Conservation (phyloP, 2,329 filamentous ascomycete genomes). For the Colletotrichum paranaense region DNA sequence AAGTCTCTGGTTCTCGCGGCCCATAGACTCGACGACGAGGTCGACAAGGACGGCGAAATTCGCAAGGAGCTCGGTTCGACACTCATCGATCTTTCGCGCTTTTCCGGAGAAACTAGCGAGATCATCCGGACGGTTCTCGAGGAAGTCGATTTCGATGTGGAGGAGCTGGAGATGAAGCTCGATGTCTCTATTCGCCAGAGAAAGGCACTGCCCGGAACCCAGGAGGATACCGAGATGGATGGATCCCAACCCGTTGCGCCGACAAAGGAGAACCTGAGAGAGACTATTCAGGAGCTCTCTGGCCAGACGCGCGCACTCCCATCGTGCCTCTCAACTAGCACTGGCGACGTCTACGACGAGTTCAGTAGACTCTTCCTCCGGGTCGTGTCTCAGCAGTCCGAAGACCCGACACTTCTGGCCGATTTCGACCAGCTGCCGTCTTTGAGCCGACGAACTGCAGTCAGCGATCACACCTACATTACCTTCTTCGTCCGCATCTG, state of each 20-base stretch:
- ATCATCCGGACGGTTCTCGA: slow-evolving; percentile 76
- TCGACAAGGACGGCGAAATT: slow-evolving; percentile 65
- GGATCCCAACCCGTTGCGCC: slow-evolving; percentile 44
- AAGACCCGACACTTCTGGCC: slow-evolving; percentile 52
- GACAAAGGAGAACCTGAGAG: slow-evolving; percentile 50
- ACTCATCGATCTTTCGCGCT: slow-evolving; percentile 74
- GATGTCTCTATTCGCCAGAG: slow-evolving; percentile 74
- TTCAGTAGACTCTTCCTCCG: slow-evolving; percentile 69
- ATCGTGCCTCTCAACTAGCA: slow-evolving; percentile 64
- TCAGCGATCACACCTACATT: slow-evolving; percentile 74
- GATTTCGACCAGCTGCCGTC: slow-evolving; percentile 66
- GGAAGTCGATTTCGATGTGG: slow-evolving; percentile 77
- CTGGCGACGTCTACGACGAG: slow-evolving; percentile 66
- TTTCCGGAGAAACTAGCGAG: slow-evolving; percentile 66
- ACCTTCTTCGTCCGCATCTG: slow-evolving; percentile 82
- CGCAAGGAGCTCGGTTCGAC: slow-evolving; percentile 74
- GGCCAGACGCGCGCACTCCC: slow-evolving; percentile 50
- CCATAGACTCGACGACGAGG: slow-evolving; percentile 65
- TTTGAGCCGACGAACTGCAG: slow-evolving; percentile 64
- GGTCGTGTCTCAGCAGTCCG: slow-evolving; percentile 58
- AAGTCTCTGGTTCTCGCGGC: slow-evolving; percentile 72
- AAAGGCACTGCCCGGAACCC: slow-evolving; percentile 59
- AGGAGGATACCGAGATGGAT: slow-evolving; percentile 64
- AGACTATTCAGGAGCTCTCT: slow-evolving; percentile 52
- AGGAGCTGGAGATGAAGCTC: slow-evolving; percentile 79